Conservation (phyloP, 2,329 filamentous ascomycete species). For the Aspergillus tamarii region DNA sequence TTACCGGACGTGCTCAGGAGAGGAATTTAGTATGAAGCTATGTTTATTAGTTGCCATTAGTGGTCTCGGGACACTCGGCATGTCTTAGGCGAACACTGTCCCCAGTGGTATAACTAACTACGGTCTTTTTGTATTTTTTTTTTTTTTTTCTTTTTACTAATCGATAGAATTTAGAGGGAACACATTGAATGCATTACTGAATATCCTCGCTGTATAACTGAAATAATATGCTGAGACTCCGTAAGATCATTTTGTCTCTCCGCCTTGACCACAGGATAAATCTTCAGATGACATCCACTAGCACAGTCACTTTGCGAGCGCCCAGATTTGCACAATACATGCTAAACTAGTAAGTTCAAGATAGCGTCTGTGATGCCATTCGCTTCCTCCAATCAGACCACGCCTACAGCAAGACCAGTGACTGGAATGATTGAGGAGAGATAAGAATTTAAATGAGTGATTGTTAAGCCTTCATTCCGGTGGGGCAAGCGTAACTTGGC, state of each 20-base stretch:
- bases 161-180: neutral
- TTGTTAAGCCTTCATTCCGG: neutral
- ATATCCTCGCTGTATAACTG: neutral
- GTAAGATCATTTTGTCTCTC: neutral
- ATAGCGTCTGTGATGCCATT: neutral
- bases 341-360: neutral
- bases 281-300: neutral
- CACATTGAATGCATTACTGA: too few relatives aligned
- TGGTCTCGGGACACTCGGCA: neutral
- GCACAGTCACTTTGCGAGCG: neutral
- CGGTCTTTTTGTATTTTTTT: neutral
- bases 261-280: neutral
- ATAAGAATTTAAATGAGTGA: neutral
- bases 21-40: neutral
- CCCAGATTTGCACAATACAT: neutral
- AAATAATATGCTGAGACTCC: neutral
- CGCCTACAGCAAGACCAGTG: neutral
- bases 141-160: neutral
- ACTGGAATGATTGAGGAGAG: neutral
- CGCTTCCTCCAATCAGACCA: neutral
- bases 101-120: neutral
- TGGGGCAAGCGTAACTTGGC: neutral
- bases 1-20: neutral
- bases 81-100: neutral
- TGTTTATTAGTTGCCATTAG: neutral